Evolutionary conservation across 140 eudicot genomes (phyloP).

Genomic region (Senecio squalidus): DNA sequence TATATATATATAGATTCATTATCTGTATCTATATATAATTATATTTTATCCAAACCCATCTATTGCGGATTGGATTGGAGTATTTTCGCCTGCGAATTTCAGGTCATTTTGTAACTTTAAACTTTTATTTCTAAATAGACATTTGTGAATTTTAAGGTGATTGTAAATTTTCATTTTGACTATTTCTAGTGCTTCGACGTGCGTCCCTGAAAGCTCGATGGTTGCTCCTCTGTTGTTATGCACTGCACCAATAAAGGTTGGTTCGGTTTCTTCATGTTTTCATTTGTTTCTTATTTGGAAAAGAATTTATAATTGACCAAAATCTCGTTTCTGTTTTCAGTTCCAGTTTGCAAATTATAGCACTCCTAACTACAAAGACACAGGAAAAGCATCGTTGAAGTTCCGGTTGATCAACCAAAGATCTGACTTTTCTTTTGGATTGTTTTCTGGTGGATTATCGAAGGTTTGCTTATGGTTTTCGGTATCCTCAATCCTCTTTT

Average conservation of each 20-base stretch:
- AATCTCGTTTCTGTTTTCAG: background rate
- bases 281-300: background rate
- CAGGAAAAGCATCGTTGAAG: background rate
- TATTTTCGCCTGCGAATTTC: constrained; percentile 72
- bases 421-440: background rate
- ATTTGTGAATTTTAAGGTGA: background rate
- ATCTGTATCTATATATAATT: no score
- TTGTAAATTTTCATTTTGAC: background rate
- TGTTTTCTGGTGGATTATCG: background rate
- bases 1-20: no score
- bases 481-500: background rate
- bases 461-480: constrained; percentile 35
- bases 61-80: constrained; percentile 8
- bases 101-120: background rate
- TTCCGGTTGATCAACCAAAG: background rate
- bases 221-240: constrained; percentile 66
- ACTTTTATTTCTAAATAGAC: background rate
- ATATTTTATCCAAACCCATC: constrained; percentile 10
- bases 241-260: constrained; percentile 84
- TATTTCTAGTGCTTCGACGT: constrained; percentile 53
- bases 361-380: background rate
- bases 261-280: background rate
- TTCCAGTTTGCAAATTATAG: background rate
- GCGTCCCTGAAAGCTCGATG: constrained; percentile 56
- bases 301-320: background rate